phyloP scores from a whole-genome alignment of 2,329 filamentous ascomycete species.

The Pseudonectria foliicola region DNA sequence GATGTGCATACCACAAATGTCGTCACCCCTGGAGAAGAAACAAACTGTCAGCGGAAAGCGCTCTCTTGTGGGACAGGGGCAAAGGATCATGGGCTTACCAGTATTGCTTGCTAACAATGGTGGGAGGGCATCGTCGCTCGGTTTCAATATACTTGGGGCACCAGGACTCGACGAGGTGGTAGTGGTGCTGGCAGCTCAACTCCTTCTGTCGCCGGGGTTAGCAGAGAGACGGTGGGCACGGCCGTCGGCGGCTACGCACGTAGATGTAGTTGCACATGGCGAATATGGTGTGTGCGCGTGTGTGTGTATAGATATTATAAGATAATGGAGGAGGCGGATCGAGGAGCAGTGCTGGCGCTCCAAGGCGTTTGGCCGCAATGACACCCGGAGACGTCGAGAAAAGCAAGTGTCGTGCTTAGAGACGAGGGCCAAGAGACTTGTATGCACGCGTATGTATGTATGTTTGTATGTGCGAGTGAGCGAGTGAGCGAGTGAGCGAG shows the following conservation, averaged over 20 bases:
- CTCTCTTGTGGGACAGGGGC: slow-evolving; percentile 1
- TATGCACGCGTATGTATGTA: too few species aligned
- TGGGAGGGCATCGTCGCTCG: slow-evolving; percentile 35
- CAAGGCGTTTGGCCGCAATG: too few species aligned
- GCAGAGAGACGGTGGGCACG: background rate
- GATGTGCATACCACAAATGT: slow-evolving; percentile 35
- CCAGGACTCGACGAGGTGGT: slow-evolving; percentile 42
- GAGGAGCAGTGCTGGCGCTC: too few species aligned
- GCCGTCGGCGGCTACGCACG: slow-evolving; percentile 21
- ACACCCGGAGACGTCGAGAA: too few species aligned
- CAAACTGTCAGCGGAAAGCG: slow-evolving; percentile 15
- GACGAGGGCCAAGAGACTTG: too few species aligned
- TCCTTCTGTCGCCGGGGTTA: slow-evolving; percentile 32
- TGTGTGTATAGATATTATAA: too few species aligned
- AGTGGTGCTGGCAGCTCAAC: slow-evolving; percentile 44
- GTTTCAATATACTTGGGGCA: slow-evolving; percentile 39
- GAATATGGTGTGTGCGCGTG: too few species aligned
- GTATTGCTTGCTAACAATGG: slow-evolving; percentile 39
- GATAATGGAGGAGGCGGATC: too few species aligned
- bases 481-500: too few species aligned
- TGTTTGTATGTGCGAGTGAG: too few species aligned
- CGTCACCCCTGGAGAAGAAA: slow-evolving; percentile 30
- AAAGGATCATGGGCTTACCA: slow-evolving; percentile 27
- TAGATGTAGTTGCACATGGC: slow-evolving; percentile 47
- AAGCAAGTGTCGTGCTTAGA: too few species aligned